phyloP scores from a whole-genome alignment of 495 filamentous ascomycete species.

The Aspergillus taichungensis region DNA sequence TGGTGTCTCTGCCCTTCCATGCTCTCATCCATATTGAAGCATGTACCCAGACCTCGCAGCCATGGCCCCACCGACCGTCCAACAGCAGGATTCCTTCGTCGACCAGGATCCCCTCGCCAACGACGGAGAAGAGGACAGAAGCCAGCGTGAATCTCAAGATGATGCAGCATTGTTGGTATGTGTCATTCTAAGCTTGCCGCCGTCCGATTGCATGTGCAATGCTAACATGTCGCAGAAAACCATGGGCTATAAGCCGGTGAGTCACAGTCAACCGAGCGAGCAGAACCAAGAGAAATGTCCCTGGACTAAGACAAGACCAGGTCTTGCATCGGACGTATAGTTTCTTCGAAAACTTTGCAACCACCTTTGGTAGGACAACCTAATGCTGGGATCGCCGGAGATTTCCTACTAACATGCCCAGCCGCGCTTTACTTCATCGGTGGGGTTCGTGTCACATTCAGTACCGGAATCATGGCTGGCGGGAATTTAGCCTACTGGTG shows the following conservation, averaged over 20 bases:
- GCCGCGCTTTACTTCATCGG: slow-evolving; percentile 50
- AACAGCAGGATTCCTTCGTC: slow-evolving; percentile 13
- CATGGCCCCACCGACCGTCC: slow-evolving; percentile 4
- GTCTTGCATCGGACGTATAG: slow-evolving; percentile 40
- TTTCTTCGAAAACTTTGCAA: slow-evolving; percentile 46
- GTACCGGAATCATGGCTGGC: slow-evolving; percentile 48
- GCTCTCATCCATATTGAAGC: too few relatives aligned
- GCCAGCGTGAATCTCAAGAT: slow-evolving; percentile 25
- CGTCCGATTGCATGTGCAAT: neutral
- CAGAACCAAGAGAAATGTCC: neutral
- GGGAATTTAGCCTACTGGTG: slow-evolving; percentile 48
- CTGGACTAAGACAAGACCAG: slow-evolving; percentile 15
- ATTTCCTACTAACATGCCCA: slow-evolving; percentile 9
- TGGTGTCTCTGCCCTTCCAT: too few relatives aligned
- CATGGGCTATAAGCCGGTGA: slow-evolving; percentile 43
- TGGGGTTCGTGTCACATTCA: slow-evolving; percentile 47
- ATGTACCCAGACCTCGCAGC: neutral
- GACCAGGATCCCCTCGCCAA: slow-evolving; percentile 18
- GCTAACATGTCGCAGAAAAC: slow-evolving; percentile 29
- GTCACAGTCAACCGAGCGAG: slow-evolving; percentile 1
- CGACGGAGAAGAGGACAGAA: slow-evolving; percentile 22
- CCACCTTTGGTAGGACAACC: slow-evolving; percentile 41
- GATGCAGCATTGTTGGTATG: slow-evolving; percentile 38
- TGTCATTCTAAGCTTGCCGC: neutral
- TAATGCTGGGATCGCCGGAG: neutral